Evolutionary conservation across 1,284 basidiomycete species (phyloP).

Genomic region (Cutaneotrichosporon sp.): DNA sequence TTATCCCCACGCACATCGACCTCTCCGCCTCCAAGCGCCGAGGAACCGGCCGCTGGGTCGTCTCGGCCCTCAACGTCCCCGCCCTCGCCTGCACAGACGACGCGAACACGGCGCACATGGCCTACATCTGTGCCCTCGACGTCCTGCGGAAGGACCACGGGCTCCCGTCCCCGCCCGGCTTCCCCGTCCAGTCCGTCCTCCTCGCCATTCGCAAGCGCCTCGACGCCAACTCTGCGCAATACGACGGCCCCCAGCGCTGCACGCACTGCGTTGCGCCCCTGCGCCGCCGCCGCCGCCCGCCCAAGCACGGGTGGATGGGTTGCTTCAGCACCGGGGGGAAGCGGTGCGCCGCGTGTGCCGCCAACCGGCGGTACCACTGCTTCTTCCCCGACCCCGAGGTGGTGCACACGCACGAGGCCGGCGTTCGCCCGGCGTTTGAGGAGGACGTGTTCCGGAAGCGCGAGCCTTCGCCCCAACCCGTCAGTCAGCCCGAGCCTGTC

Average conservation of each 20-base stretch:
- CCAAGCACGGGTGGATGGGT: background rate
- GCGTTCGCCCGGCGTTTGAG: background rate
- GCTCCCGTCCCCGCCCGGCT: background rate
- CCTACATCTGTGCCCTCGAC: slow-evolving; percentile 1
- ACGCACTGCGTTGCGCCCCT: background rate
- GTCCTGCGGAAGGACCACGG: background rate
- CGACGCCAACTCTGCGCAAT: background rate
- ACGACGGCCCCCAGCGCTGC: background rate
- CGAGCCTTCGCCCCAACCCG: too few species aligned
- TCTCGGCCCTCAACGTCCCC: background rate
- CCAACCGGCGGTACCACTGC: background rate
- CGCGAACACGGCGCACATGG: background rate
- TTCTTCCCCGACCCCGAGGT: slow-evolving; percentile 1
- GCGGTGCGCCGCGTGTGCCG: background rate
- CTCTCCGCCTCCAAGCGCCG: too few species aligned
- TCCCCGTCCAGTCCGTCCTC: background rate
- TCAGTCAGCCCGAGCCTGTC: too few species aligned
- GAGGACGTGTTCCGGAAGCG: background rate
- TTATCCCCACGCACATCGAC: background rate
- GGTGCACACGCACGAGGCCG: background rate
- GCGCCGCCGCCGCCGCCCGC: background rate
- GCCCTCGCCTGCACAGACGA: background rate
- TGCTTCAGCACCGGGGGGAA: background rate
- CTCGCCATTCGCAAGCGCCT: slow-evolving; percentile 1
- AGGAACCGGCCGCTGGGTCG: background rate